These are phyloP conservation scores for Mycena sp. DNA, from an alignment of 1,284 basidiomycete genomes.

Conservation along the genomic window DNA sequence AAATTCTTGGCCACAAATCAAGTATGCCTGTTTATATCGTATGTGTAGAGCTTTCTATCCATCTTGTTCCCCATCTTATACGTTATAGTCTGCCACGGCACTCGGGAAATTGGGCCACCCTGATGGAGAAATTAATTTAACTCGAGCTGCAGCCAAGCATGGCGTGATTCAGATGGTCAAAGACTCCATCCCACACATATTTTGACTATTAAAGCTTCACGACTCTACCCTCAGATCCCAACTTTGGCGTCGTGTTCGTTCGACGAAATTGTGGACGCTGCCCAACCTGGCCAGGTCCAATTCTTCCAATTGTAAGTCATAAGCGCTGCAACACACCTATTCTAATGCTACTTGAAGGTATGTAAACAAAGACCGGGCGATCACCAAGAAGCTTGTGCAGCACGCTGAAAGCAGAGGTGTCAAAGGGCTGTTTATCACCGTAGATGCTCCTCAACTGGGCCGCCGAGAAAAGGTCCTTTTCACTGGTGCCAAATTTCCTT, in stretches of 20 bases:
- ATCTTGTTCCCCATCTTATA: slow-evolving; percentile 8
- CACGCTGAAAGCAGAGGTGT: slow-evolving; percentile 88
- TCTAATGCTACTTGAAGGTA: slow-evolving; percentile 56
- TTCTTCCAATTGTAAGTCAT: slow-evolving; percentile 78
- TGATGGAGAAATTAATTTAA: slow-evolving; percentile 90
- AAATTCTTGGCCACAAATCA: slow-evolving; percentile 76
- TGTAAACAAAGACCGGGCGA: slow-evolving; percentile 85
- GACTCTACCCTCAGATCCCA: slow-evolving; percentile 67
- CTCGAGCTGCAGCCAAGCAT: slow-evolving; percentile 84
- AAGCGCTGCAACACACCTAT: not conserved
- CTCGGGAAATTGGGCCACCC: slow-evolving; percentile 93
- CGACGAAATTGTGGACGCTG: slow-evolving; percentile 89
- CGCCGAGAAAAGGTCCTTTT: slow-evolving; percentile 73
- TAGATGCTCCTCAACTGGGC: slow-evolving; percentile 93
- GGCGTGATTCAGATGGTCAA: slow-evolving; percentile 89
- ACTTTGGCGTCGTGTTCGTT: slow-evolving; percentile 91
- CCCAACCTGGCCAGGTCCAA: slow-evolving; percentile 76
- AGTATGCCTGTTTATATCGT: slow-evolving; percentile 85
- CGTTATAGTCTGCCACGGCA: slow-evolving; percentile 75
- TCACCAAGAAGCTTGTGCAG: slow-evolving; percentile 85
- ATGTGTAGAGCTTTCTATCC: slow-evolving; percentile 42
- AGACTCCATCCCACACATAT: not conserved
- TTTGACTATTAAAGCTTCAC: not conserved
- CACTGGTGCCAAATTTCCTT: not conserved
- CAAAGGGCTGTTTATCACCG: slow-evolving; percentile 90